Conservation (phyloP, 2,329 filamentous ascomycete species). For the Juglanconis oblonga region DNA sequence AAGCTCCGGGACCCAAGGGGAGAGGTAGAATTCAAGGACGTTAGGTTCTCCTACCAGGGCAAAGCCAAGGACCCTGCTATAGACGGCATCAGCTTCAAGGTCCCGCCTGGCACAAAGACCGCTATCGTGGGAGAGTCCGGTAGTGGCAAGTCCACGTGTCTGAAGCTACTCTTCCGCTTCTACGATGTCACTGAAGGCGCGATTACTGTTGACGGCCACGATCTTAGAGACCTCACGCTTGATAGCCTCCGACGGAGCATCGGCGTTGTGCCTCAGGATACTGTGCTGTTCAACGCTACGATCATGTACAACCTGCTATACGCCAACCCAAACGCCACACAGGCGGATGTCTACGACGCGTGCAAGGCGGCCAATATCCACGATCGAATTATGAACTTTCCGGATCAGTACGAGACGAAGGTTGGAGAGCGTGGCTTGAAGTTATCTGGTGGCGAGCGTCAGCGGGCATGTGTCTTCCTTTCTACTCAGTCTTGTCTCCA, state of each 20-base stretch:
- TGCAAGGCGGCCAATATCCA: conserved; percentile 88
- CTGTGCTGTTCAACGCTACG: conserved; percentile 88
- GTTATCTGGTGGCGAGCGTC: conserved; percentile 87
- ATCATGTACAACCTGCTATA: conserved; percentile 95
- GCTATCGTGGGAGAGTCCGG: conserved; percentile 46
- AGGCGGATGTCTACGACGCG: conserved; percentile 78
- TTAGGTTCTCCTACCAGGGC: conserved; percentile 41
- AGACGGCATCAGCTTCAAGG: conserved; percentile 38
- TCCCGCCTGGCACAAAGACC: conserved; percentile 41
- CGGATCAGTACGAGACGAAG: conserved; percentile 83
- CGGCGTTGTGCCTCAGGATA: conserved; percentile 94
- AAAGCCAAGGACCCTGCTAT: conserved; percentile 35
- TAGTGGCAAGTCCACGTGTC: conserved; percentile 46
- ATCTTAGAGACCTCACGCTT: conserved; percentile 79
- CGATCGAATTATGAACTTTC: conserved; percentile 85
- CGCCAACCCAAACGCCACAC: conserved; percentile 75
- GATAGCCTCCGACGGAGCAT: conserved; percentile 82
- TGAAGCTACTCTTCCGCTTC: conserved; percentile 49
- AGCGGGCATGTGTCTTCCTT: conserved; percentile 52
- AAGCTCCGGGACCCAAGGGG: conserved; percentile 31
- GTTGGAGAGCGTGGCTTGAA: conserved; percentile 87
- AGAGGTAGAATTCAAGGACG: conserved; percentile 39
- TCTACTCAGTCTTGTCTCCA: not conserved
- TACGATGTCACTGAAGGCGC: conserved; percentile 46
- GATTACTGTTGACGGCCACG: conserved; percentile 46